These are phyloP conservation scores for Pythium inflatum DNA, from an alignment of 352 stramenopile genomes.

Conservation along the genomic window DNA sequence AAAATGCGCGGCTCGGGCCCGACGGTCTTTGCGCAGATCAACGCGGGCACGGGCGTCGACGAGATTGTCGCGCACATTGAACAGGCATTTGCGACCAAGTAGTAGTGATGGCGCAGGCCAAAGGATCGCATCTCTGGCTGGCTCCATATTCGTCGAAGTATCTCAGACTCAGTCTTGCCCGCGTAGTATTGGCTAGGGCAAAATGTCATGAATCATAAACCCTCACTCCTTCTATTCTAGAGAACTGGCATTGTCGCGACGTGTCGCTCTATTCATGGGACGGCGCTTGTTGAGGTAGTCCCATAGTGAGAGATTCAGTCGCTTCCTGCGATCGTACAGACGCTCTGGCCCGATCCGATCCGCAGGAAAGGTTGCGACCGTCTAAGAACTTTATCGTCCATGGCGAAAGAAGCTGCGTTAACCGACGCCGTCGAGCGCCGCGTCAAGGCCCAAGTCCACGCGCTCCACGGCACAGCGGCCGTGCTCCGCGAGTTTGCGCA, in stretches of 20 bases:
- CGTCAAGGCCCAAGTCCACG: slow-evolving; percentile 38
- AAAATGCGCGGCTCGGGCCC: slow-evolving; percentile 94
- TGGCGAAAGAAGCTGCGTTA: not conserved
- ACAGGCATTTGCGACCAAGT: slow-evolving; percentile 40
- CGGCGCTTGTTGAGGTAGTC: too few species aligned
- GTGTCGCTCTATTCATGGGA: slow-evolving; percentile 1
- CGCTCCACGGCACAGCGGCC: slow-evolving; percentile 30
- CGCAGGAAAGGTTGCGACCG: not conserved
- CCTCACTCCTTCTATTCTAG: slow-evolving; percentile 1
- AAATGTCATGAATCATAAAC: too few species aligned
- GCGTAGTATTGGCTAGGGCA: too few species aligned
- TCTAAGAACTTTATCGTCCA: slow-evolving; percentile 1
- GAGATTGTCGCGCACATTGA: slow-evolving; percentile 91
- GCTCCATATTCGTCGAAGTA: not conserved
- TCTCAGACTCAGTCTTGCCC: too few species aligned
- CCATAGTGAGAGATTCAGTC: too few species aligned
- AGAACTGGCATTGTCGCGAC: not conserved
- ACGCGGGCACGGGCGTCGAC: slow-evolving; percentile 85
- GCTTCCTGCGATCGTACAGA: not conserved
- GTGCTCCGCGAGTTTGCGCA: slow-evolving; percentile 44
- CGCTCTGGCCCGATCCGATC: not conserved
- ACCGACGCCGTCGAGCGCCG: slow-evolving; percentile 35
- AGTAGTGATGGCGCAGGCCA: not conserved
- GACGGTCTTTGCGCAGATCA: slow-evolving; percentile 97
- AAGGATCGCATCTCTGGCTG: not conserved